These are phyloP conservation scores for Arthrobotrys conoides DNA, from an alignment of 2,329 filamentous ascomycete species.

Conservation along the genomic window DNA sequence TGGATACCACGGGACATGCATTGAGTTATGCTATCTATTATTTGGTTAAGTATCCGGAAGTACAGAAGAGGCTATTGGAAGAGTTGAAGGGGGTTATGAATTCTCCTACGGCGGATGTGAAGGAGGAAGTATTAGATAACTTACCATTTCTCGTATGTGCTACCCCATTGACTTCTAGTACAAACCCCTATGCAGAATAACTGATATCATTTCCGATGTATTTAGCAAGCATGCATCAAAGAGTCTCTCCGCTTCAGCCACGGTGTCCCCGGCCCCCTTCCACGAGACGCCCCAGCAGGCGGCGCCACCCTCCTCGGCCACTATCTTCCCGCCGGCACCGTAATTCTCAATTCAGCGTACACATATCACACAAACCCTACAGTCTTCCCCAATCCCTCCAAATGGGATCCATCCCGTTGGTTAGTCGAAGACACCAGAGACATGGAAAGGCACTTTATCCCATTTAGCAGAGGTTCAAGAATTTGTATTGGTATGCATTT, in stretches of 20 bases:
- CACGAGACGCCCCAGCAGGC: constrained; percentile 31
- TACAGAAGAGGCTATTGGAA: constrained; percentile 33
- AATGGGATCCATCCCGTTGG: constrained; percentile 47
- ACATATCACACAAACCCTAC: constrained; percentile 44
- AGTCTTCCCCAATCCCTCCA: constrained; percentile 38
- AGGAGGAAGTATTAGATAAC: constrained; percentile 31
- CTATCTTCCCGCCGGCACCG: constrained; percentile 26
- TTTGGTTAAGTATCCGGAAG: constrained; percentile 45
- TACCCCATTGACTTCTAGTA: no score
- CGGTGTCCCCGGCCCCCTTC: constrained; percentile 41
- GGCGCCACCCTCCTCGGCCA: constrained; percentile 33
- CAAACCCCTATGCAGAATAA: no score
- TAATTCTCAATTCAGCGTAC: constrained; percentile 27
- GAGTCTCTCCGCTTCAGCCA: constrained; percentile 43
- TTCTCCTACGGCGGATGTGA: constrained; percentile 15
- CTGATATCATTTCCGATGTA: background rate
- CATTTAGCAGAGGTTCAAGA: constrained; percentile 45
- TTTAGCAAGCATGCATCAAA: constrained; percentile 44
- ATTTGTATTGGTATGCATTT: constrained; percentile 52
- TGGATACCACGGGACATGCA: constrained; percentile 59
- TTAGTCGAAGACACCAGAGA: constrained; percentile 38
- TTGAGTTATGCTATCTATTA: constrained; percentile 46
- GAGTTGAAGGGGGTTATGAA: constrained; percentile 51
- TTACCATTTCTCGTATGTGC: constrained; percentile 39
- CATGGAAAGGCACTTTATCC: constrained; percentile 49